These are phyloP conservation scores for Polygonum aviculare DNA, from an alignment of 148 eudicot species.

Conservation along the genomic window DNA sequence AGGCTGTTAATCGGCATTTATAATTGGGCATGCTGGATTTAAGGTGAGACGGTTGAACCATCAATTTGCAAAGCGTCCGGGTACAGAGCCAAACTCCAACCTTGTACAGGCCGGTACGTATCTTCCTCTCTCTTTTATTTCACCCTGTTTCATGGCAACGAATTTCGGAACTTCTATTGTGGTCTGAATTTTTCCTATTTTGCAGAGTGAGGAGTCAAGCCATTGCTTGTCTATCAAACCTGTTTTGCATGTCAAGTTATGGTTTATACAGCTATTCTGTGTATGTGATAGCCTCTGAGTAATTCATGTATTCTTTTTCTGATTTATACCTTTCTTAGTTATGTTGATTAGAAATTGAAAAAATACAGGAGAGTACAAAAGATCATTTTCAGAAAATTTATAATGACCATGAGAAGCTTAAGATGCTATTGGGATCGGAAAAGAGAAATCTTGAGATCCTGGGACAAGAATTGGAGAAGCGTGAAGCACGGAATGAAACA, in stretches of 20 bases:
- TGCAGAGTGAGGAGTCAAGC: no score
- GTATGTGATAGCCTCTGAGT: neutral
- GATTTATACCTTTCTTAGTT: neutral
- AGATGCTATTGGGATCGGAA: constrained; percentile 61
- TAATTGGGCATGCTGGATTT: no score
- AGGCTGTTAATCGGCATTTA: no score
- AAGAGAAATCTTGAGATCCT: constrained; percentile 60
- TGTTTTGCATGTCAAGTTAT: neutral
- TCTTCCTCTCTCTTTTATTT: no score
- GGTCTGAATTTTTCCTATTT: no score
- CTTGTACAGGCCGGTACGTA: no score
- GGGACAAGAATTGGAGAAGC: constrained; percentile 72
- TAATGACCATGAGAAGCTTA: constrained; percentile 75
- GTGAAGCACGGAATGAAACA: constrained; percentile 70
- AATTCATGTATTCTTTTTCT: neutral
- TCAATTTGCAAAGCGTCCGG: no score
- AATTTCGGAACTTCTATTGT: no score
- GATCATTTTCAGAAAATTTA: constrained; percentile 78
- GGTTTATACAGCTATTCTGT: neutral
- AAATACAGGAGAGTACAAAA: constrained; percentile 70
- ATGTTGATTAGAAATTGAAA: constrained; percentile 51
- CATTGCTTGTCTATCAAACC: neutral
- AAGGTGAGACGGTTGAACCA: no score
- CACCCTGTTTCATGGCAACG: no score
- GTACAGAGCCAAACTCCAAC: no score